Evolutionary conservation across 371 early-diverging fungal genomes (phyloP), one percentile per base, ranked within the genome.

Genomic region (Mucor plumbeus): DNA sequence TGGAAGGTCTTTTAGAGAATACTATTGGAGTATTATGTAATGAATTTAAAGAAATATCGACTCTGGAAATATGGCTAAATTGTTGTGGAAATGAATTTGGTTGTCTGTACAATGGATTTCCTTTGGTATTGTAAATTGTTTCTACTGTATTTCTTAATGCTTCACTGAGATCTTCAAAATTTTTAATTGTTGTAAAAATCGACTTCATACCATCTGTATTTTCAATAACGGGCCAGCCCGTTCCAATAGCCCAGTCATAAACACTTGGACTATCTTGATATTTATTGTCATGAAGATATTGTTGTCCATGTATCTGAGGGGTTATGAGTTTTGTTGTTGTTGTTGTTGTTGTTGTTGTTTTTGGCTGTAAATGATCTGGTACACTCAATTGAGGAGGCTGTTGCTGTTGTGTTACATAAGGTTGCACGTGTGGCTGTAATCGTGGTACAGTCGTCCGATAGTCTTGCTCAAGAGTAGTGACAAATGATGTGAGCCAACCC

Each of bases 221-320:
- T 48, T 70, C 70, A 34, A 68, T 39, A 3, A 74, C 68, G 6
- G 68, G 63, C 73, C 76, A 79, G 33, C 79, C 76, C 11, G 64
- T 71, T 26, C 58, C 41, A 26, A 64, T 53, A 19, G 74, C 74
- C 71, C 72, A 78, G 4, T 72, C 69, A 9, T 69, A 41, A 10
- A 76, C 53, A 38, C 67, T 66, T 26, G 63, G 50, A 17, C 56
- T 38, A 21, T 60, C 11, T 21, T 33, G 15, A 31, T 38, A 1
- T 38, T 38, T 38, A 11, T 11, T 38, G 11, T 40, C 26, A 26
- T 26, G 1, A 3, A 3, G 26, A 26, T 26, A 3, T 26, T 26
- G 26, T 26, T 26, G 21, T 26, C 19, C 38, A 21, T 11, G 61
- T 21, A 11, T 10, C 50, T 26, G 50, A 50, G 50, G 50, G 7